phyloP scores from a whole-genome alignment of 768 basidiomycete species.

The Cytidiella melzeri region DNA sequence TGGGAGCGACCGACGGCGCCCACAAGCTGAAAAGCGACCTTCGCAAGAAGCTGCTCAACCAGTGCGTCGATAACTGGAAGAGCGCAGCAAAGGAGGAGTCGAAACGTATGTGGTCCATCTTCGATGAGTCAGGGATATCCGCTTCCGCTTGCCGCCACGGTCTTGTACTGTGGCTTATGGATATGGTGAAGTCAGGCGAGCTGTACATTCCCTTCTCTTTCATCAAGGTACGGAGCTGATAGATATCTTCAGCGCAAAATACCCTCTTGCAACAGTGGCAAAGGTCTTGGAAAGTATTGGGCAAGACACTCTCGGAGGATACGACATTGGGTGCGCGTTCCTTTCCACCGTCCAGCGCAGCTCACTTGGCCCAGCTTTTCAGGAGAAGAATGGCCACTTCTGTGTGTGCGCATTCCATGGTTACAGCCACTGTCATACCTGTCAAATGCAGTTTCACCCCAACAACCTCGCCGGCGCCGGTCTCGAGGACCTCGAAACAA shows the following conservation, averaged over 20 bases:
- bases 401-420: constrained; percentile 29
- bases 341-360: constrained; percentile 8
- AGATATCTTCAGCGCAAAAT: constrained; percentile 15
- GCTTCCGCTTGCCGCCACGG: constrained; percentile 19
- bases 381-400: background rate
- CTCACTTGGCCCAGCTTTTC: constrained; percentile 9
- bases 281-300: constrained; percentile 10
- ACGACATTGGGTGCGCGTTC: constrained; percentile 19
- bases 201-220: constrained; percentile 9
- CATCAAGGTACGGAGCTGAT: background rate
- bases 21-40: too few species aligned
- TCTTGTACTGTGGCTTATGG: constrained; percentile 12
- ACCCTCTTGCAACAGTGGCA: constrained; percentile 13
- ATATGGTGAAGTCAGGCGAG: constrained; percentile 18
- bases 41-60: constrained; percentile 3
- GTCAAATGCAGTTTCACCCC: constrained; percentile 29
- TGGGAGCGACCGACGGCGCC: too few species aligned
- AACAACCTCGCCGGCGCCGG: constrained; percentile 24
- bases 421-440: constrained; percentile 28
- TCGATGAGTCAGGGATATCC: constrained; percentile 34
- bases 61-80: constrained; percentile 30
- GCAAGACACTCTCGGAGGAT: constrained; percentile 5
- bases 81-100: constrained; percentile 21
- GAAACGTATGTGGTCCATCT: constrained; percentile 31
- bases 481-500: constrained; percentile 31